Conservation (phyloP, 2,329 filamentous ascomycete species). For the Septoria linicola region DNA sequence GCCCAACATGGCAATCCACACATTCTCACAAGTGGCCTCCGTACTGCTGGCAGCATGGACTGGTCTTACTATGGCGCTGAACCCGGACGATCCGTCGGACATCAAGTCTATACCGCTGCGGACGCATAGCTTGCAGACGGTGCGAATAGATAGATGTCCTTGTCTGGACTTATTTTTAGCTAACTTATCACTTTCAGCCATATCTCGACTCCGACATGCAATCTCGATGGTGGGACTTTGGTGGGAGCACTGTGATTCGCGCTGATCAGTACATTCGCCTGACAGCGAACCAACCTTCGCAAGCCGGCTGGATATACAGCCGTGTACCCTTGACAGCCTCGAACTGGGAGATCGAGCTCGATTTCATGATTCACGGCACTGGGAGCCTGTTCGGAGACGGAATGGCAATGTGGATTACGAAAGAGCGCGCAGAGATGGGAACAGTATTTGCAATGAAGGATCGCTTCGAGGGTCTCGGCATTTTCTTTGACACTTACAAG, state of each 20-base stretch:
- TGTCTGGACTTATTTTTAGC: background rate
- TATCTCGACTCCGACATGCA: slow-evolving; percentile 98
- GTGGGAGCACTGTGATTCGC: slow-evolving; percentile 84
- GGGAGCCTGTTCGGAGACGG: slow-evolving; percentile 93
- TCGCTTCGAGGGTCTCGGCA: slow-evolving; percentile 86
- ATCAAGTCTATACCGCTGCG: slow-evolving; percentile 39
- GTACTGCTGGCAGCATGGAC: slow-evolving; percentile 38
- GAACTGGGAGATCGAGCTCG: slow-evolving; percentile 97
- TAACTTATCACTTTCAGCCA: slow-evolving; percentile 56
- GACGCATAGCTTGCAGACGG: slow-evolving; percentile 37
- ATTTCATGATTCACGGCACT: slow-evolving; percentile 89
- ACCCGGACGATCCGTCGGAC: slow-evolving; percentile 31
- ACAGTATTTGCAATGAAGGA: slow-evolving; percentile 86
- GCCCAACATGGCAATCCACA: slow-evolving; percentile 24
- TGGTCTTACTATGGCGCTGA: slow-evolving; percentile 27
- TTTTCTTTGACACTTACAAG: slow-evolving; percentile 99
- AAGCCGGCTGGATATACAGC: slow-evolving; percentile 91
- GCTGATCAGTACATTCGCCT: slow-evolving; percentile 83
- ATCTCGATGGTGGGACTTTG: slow-evolving; percentile 98
- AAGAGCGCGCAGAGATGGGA: slow-evolving; percentile 77
- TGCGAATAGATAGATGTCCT: slow-evolving; percentile 20
- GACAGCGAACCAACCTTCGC: slow-evolving; percentile 84
- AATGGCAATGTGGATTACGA: slow-evolving; percentile 97
- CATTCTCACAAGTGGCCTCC: slow-evolving; percentile 25
- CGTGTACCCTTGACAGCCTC: slow-evolving; percentile 92